Evolutionary conservation across 139 green algal genomes (phyloP), one percentile per base, ranked within the genome.

Genomic region (Nannochloris sp.): DNA sequence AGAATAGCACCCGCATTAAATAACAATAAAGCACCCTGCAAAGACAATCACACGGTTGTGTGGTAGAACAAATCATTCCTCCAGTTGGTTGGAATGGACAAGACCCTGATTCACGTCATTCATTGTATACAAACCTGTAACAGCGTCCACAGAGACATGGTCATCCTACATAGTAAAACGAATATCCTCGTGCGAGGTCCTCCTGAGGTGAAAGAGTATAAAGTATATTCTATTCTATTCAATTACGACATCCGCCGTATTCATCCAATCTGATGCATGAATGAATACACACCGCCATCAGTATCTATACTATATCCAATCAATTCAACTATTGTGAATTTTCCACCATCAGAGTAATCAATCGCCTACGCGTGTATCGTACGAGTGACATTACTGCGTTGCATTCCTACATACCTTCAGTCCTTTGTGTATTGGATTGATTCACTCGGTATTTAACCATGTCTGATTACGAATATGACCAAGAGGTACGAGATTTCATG

Each of bases 111-210:
- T 23, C 20, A 23, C 20, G 20, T 23, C 20, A 23, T 23, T 23
- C 20, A 23, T 56, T 6, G 14, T 14, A 20, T 3, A 44, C 59
- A 63, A 66, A 87, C 85, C 76, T 92, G 85, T 5, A 90, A 4
- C 2, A 95, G 61, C 20, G 82, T 90, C 87, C 87, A 95, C 1
- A 95, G 71, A 12, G 84, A 79, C 87, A 95, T 94, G 2, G 4
- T 44, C 28, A 53, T 23, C 33, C 33, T 40, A 23, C 20, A 23
- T 23, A 23, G 12, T 12, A 49, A 12, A 49, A 17, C 43, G 12
- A 49, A 49, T 49, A 49, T 49, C 43, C 12, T 49, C 20, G 20
- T 23, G 20, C 20, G 20, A 23, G 20, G 20, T 23, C 20, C 20
- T 23, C 20, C 20, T 23, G 20, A 23, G 20, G 20, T 23, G 0